Conservation (phyloP, 441 rosid species). For the Metrosideros polymorpha region DNA sequence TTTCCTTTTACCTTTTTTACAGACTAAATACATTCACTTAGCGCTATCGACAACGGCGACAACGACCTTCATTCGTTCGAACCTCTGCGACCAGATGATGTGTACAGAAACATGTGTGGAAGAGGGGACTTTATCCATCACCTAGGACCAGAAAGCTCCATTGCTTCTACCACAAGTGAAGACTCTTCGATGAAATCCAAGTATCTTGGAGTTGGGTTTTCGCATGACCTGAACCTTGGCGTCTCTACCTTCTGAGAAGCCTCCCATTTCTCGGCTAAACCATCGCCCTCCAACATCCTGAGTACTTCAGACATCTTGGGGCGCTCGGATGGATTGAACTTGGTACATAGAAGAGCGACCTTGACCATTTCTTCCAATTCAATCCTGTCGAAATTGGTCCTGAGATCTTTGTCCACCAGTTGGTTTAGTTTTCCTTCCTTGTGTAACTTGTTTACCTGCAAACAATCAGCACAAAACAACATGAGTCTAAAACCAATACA, state of each 20-base stretch:
- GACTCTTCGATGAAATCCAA: constrained; percentile 42
- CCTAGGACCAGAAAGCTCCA: constrained; percentile 93
- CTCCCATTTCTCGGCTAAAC: constrained; percentile 91
- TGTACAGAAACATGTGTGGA: not conserved
- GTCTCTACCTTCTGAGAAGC: constrained; percentile 48
- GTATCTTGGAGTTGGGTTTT: constrained; percentile 27
- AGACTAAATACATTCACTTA: constrained; percentile 33
- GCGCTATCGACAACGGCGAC: constrained; percentile 13
- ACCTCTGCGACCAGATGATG: constrained; percentile 9
- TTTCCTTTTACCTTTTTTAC: constrained; percentile 24
- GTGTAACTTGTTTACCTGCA: constrained; percentile 86
- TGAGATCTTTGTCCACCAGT: constrained; percentile 72
- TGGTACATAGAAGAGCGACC: constrained; percentile 85
- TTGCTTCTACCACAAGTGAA: constrained; percentile 83
- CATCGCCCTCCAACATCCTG: constrained; percentile 88
- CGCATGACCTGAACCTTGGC: constrained; percentile 32
- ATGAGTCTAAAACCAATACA: not conserved
- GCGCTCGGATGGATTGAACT: constrained; percentile 62
- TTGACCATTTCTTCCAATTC: constrained; percentile 83
- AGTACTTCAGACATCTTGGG: constrained; percentile 82
- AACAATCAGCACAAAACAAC: not conserved
- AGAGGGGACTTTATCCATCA: constrained; percentile 13
- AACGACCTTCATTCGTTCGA: constrained; percentile 1
- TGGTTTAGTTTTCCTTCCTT: constrained; percentile 68
- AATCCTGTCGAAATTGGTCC: constrained; percentile 46